Evolutionary conservation across 2,329 filamentous ascomycete species (phyloP).

Genomic region (Graphilbum fragrans): DNA sequence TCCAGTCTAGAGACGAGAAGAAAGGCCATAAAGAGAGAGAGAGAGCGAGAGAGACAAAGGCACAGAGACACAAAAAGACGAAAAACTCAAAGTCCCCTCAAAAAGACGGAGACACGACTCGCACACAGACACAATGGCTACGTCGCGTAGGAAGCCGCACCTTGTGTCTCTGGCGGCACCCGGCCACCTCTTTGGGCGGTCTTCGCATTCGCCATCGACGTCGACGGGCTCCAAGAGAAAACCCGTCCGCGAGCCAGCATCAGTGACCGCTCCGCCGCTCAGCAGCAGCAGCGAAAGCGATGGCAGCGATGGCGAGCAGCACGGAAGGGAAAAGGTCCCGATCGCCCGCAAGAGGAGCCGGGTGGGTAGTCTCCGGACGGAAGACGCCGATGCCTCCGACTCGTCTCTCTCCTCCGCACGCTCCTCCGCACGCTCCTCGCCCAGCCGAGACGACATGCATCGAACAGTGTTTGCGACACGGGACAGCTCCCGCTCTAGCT

Average conservation of each 20-base stretch:
- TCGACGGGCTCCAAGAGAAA: neutral
- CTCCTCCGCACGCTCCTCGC: neutral
- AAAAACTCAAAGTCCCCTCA: too few species aligned
- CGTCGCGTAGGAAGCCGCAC: neutral
- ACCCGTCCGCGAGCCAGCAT: neutral
- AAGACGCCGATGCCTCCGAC: neutral
- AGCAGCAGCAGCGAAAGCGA: constrained; percentile 8
- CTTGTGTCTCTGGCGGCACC: neutral
- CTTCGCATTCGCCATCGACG: neutral
- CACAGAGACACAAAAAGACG: neutral
- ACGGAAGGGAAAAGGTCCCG: neutral
- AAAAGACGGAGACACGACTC: too few species aligned
- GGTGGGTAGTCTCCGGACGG: neutral
- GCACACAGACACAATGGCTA: neutral
- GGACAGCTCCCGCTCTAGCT: too few species aligned
- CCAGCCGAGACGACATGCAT: constrained; percentile 5
- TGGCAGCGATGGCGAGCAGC: neutral
- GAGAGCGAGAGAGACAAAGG: neutral
- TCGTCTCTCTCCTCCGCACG: neutral
- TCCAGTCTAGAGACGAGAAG: neutral
- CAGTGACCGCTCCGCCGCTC: constrained; percentile 9
- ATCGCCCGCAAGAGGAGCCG: neutral
- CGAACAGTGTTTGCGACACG: constrained; percentile 3
- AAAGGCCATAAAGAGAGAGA: neutral
- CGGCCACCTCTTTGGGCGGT: neutral